Percentiles rank a stretch among this genome's conserved stretches.
These are phyloP conservation scores for Backusella mclennaniae DNA, from an alignment of 192 early-diverging fungal species.

Conservation along the genomic window DNA sequence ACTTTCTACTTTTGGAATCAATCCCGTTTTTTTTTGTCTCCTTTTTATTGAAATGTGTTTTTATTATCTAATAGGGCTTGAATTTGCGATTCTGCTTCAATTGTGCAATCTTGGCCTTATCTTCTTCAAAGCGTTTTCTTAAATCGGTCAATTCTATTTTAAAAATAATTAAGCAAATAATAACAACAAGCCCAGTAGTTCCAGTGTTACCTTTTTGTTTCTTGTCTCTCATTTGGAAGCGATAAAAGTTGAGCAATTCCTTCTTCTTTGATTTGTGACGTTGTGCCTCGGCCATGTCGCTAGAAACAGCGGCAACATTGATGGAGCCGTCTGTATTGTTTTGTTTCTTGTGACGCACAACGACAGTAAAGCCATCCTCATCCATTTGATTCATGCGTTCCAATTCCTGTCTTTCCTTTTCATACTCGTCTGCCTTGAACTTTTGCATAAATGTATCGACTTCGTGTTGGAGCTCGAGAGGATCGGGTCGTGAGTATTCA, in stretches of 20 bases:
- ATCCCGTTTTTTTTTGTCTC: neutral
- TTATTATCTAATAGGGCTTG: slow-evolving; percentile 72
- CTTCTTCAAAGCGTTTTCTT: slow-evolving; percentile 91
- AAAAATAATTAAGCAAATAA: neutral
- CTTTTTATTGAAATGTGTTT: neutral
- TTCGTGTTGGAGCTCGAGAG: slow-evolving; percentile 49
- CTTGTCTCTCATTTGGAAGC: slow-evolving; percentile 92
- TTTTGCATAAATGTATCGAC: slow-evolving; percentile 75
- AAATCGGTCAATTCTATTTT: slow-evolving; percentile 79
- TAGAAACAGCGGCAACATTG: slow-evolving; percentile 34
- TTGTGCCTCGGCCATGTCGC: slow-evolving; percentile 57
- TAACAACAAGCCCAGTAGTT: neutral
- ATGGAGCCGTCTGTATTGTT: slow-evolving; percentile 66
- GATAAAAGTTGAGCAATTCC: slow-evolving; percentile 88
- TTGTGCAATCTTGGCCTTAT: slow-evolving; percentile 78
- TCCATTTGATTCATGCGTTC: slow-evolving; percentile 79
- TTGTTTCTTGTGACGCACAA: slow-evolving; percentile 65
- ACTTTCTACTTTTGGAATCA: neutral
- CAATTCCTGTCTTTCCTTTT: slow-evolving; percentile 61
- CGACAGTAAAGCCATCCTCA: slow-evolving; percentile 90
- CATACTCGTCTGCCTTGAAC: slow-evolving; percentile 76
- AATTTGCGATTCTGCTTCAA: slow-evolving; percentile 81
- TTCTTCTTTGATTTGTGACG: slow-evolving; percentile 58
- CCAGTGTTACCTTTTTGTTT: slow-evolving; percentile 74
- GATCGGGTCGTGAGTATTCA: slow-evolving; percentile 33